Base-by-base conservation (phyloP, 352 stramenopile species). In the Phytophthora ohioensis region DNA sequence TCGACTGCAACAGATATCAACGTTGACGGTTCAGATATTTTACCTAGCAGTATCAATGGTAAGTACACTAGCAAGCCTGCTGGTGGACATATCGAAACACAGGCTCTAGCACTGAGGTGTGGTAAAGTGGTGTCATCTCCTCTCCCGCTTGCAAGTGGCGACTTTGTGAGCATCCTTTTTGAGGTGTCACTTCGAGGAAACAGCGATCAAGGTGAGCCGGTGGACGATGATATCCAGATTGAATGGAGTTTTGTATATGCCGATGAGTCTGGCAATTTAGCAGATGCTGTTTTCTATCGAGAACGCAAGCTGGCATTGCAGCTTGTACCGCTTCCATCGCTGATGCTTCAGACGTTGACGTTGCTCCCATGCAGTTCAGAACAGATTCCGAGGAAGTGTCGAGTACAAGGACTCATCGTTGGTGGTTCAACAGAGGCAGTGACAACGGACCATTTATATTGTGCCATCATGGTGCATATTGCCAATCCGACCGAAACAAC, bases 401-500 rank as follows among this genome's bases (percentile, higher is more conserved):
- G 31, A 48, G 10, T 12, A 38, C 36, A 41, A n/a, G 34, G 13
- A 35, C 11, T 38, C 13, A 27, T 5, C 1, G 38, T 45, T 51
- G 46, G 13, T 46, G 13, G 17, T 3, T 12, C 27, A 43, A 31
- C 45, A 8, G 39, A 56, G n/a, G 5, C 38, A 30, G 17, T 49
- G 31, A 83, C 71, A 45, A 83, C 82, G 46, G 83, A 94, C 59
- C 76, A 91, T 60, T 72, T 62, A 30, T 75, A 79, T 62, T 88
- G 78, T 38, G 43, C 79, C 34, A 65, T 90, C 27, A 55, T 88
- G 5, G 69, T 91, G 6, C 75, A 94, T 21, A 56, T 94, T 2
- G 66, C 78, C 31, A 94, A 94, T 64, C 87, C 83, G 1, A 92
- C 84, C 0, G 84, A 92, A 74, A 94, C 84, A 5, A 79, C 76